Evolutionary conservation across 2,329 filamentous ascomycete genomes (phyloP), one percentile per base, ranked within the genome.

Genomic region (Emergomyces pasteurianus): DNA sequence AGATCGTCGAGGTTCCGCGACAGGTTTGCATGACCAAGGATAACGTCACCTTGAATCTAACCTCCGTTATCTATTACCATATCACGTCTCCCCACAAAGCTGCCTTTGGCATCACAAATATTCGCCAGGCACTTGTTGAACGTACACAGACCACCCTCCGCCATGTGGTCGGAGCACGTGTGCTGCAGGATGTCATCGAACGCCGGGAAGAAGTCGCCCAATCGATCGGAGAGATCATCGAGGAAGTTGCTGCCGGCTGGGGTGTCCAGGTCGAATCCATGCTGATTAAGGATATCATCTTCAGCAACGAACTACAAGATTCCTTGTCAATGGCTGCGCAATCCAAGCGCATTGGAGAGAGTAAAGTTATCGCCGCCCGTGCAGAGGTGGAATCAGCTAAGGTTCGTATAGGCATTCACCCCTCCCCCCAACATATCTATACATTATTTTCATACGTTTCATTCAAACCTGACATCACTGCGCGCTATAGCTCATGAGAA

Each of bases 1-100:
- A 99, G 79, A 96, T 96, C 66, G 90, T 95, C 74, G 77, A 99
- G 80, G 94, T 99, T 28, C 92, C 92, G 21, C 86, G 92, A 77
- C 94, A 99, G 77, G 86, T 92, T 64, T 97, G 94, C 81, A 99
- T 99, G 92, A 99, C 94, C 74, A 97, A 97, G 80, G 94, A 99
- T 81, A 99, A 99, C 70, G 94, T 97, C 65, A 95, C 89, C 53
- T 82, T 99, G 49, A 87, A 92, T 69, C 82, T 99, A 67, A 97
- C 92, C 55, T 95, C 90, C 6, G 94, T 99, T 73, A 96, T 99
- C 78, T 99, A 99, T 83, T 99, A 99, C 80, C 92, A 96, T 81
- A 92, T 99, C 71, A 89, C 87, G 60, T 88, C 89, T 34, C 94
- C 94, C 0, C 92, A 97, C 83, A 96, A 95, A 79, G 91, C 92